Percentiles rank a stretch among this genome's conserved stretches.
Conservation (phyloP, 2,329 filamentous ascomycete genomes). For the Seiridium unicorne region DNA sequence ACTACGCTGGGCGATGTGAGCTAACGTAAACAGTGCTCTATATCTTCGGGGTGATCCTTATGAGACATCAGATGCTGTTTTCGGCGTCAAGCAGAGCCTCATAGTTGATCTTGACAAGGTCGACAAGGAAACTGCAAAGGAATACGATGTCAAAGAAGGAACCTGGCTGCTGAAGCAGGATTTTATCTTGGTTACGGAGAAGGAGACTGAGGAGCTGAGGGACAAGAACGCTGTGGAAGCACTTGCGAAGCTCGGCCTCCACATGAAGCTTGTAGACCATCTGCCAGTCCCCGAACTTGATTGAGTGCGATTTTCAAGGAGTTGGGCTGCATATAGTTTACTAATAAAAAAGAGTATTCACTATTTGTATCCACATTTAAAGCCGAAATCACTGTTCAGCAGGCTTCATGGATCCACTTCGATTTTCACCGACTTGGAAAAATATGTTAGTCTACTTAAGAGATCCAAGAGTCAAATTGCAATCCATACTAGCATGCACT, state of each 20-base stretch:
- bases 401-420: no score
- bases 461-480: no score
- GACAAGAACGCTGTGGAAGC: conserved; percentile 65
- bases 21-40: conserved; percentile 54
- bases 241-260: conserved; percentile 63
- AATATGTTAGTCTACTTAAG: no score
- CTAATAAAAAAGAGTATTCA: no score
- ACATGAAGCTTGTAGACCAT: conserved; percentile 73
- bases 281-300: conserved; percentile 70
- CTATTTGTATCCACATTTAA: no score
- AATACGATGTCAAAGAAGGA: conserved; percentile 64
- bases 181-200: conserved; percentile 73
- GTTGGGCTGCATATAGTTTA: no score
- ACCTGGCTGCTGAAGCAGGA: conserved; percentile 67
- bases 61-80: conserved; percentile 80
- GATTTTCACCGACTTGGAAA: no score
- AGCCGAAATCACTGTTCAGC: no score
- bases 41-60: conserved; percentile 79
- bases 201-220: conserved; percentile 65
- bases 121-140: conserved; percentile 50
- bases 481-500: no score
- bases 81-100: conserved; percentile 80
- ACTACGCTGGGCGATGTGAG: background rate
- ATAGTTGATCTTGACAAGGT: conserved; percentile 61
- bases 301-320: conserved; percentile 18